These are phyloP conservation scores for Fusarium floridanum DNA, from an alignment of 2,329 filamentous ascomycete genomes.

Conservation along the genomic window DNA sequence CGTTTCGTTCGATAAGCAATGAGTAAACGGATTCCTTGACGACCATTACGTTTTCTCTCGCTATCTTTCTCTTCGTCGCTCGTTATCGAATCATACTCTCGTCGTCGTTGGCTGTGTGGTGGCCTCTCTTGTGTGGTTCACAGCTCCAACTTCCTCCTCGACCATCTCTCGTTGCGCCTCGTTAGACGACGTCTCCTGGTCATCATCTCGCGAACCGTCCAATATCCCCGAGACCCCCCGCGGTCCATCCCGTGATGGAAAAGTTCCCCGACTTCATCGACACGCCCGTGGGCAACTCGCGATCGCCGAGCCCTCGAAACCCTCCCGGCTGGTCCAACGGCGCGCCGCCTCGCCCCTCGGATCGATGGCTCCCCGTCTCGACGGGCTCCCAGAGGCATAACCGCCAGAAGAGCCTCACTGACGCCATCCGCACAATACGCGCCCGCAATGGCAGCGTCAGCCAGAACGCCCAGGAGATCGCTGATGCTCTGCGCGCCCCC, in stretches of 20 bases:
- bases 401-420: slow-evolving; percentile 87
- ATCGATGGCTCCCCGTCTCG: slow-evolving; percentile 46
- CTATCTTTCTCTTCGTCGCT: slow-evolving; percentile 28
- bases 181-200: slow-evolving; percentile 1
- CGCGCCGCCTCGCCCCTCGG: slow-evolving; percentile 44
- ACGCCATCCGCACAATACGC: slow-evolving; percentile 87
- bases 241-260: slow-evolving; percentile 57
- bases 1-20: slow-evolving; percentile 38
- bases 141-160: background rate
- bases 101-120: background rate
- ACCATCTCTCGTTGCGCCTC: slow-evolving; percentile 2
- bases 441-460: slow-evolving; percentile 86
- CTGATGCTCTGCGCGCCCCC: slow-evolving; percentile 89
- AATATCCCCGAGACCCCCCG: background rate
- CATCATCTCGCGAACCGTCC: background rate
- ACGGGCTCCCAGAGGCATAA: slow-evolving; percentile 66
- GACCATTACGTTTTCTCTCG: slow-evolving; percentile 11
- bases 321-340: slow-evolving; percentile 47
- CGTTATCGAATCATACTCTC: slow-evolving; percentile 20
- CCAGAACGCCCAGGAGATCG: slow-evolving; percentile 93
- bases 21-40: slow-evolving; percentile 20
- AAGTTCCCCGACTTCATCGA: slow-evolving; percentile 71
- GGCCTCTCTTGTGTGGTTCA: background rate
- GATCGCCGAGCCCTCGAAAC: slow-evolving; percentile 46
- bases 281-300: slow-evolving; percentile 47